Base-by-base conservation (phyloP, 1,139 yeast species). In the Diutina mesorugosa region DNA sequence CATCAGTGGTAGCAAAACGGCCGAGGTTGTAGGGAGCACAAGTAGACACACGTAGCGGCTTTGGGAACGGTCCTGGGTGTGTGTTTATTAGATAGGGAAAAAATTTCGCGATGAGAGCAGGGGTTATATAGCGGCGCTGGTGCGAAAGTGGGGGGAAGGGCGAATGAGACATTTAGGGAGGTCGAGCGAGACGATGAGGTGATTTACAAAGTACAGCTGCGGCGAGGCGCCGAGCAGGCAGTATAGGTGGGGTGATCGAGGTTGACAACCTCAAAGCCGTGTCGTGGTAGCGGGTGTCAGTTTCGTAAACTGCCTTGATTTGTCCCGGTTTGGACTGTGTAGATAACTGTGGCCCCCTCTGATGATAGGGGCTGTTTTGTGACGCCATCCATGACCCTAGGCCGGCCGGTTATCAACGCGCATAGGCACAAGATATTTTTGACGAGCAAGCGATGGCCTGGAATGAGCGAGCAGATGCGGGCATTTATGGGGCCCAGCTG, bases 21-120 rank as follows among this genome's bases (percentile, higher is more conserved):
- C 48, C n/a, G 48, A n/a, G 26, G 6, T 26, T 6, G 48, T 10
- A 16, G n/a, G 41, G 41, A 35, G 41, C 41, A 9, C 41, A 35
- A 35, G 41, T 8, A 21, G 10, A 35, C 41, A 35, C 41, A 35
- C 41, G 41, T 35, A 35, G 41, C 14, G 41, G 41, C 41, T 35
- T 12, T 12, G 41, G 14, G 14, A 12, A 35, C 41, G 41, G 41
- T 35, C 41, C 41, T 10, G 47, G 8, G 26, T 45, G 47, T 45
- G 47, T 47, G 30, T 47, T 12, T 47, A 26, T 28, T 47, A 14
- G 47, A 45, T 18, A 16, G 26, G 18, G 21, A 47, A 47, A 47
- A 47, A 47, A 29, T 47, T 47, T 47, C 51, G 51, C 51, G 51
- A 47, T 47, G 51, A 47, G 51, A 29, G 51, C 7, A 28, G 32